These are phyloP conservation scores for Galerina sulciceps DNA, from an alignment of 768 basidiomycete species.

Conservation along the genomic window DNA sequence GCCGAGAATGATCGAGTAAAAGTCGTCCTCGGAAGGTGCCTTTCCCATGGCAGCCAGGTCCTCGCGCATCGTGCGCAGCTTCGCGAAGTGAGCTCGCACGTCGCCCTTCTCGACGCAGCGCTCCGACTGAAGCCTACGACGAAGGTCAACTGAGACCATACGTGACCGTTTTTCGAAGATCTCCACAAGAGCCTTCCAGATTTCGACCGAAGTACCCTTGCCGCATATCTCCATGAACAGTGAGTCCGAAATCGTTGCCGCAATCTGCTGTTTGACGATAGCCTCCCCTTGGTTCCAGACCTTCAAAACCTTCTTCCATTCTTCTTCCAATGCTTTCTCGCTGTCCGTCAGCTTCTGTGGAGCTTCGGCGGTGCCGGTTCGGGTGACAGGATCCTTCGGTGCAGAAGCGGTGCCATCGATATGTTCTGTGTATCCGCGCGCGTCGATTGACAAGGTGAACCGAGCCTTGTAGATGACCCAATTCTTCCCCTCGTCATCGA, in stretches of 20 bases:
- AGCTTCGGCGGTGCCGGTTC: background rate
- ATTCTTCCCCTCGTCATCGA: conserved; percentile 8
- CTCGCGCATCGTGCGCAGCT: conserved; percentile 16
- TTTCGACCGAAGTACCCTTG: conserved; percentile 14
- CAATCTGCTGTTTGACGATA: conserved; percentile 19
- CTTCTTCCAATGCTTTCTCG: background rate
- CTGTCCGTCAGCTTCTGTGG: background rate
- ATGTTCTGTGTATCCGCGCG: conserved; percentile 9
- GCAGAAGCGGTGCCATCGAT: conserved; percentile 8
- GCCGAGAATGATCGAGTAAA: conserved; percentile 14
- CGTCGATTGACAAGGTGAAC: conserved; percentile 11
- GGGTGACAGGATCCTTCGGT: conserved; percentile 4
- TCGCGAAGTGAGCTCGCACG: conserved; percentile 19
- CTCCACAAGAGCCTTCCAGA: conserved; percentile 11
- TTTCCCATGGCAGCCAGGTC: conserved; percentile 17
- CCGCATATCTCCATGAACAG: conserved; percentile 16
- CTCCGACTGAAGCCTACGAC: conserved; percentile 11
- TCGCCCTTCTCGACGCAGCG: conserved; percentile 20
- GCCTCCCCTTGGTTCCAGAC: conserved; percentile 17
- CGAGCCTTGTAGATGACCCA: conserved; percentile 18
- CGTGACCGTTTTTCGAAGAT: conserved; percentile 13
- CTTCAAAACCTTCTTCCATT: conserved; percentile 25
- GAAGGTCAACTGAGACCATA: conserved; percentile 18
- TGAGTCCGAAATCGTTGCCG: conserved; percentile 19
- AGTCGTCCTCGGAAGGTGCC: conserved; percentile 7